Conservation (phyloP, 306 rosid genomes). For the Castanea sativa region DNA sequence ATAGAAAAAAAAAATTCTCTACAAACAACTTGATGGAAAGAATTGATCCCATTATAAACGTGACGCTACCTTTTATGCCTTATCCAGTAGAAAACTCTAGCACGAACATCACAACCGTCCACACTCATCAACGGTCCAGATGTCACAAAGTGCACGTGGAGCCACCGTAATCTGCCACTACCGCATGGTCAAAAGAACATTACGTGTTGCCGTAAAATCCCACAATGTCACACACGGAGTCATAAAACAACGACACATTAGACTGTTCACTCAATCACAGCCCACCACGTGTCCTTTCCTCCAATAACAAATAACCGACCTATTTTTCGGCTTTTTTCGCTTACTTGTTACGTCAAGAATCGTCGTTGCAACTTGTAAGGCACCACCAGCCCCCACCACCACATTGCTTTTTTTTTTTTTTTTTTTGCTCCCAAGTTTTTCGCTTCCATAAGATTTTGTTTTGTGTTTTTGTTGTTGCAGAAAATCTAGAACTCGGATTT, state of each 20-base stretch:
- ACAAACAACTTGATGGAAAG: no score
- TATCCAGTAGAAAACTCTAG: no score
- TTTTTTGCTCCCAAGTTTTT: no score
- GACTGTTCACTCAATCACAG: background rate
- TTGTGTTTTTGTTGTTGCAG: slow-evolving; percentile 3
- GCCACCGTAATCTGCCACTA: no score
- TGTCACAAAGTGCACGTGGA: background rate
- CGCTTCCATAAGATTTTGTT: background rate
- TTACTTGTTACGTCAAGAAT: slow-evolving; percentile 1
- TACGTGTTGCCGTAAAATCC: slow-evolving; percentile 22
- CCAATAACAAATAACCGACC: slow-evolving; percentile 1
- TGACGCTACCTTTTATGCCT: no score
- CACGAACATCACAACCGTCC: background rate
- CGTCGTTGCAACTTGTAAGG: background rate
- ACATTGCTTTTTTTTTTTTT: no score
- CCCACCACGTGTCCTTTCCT: slow-evolving; percentile 23
- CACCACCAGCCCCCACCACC: no score
- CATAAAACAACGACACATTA: slow-evolving; percentile 9
- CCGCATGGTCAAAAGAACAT: background rate
- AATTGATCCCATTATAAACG: no score
- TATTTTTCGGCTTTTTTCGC: background rate
- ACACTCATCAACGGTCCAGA: background rate
- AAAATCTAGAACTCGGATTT: background rate
- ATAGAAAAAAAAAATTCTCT: no score
- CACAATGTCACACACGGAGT: background rate